phyloP scores from a whole-genome alignment of 78 protist species.

The Guillardia theta region DNA sequence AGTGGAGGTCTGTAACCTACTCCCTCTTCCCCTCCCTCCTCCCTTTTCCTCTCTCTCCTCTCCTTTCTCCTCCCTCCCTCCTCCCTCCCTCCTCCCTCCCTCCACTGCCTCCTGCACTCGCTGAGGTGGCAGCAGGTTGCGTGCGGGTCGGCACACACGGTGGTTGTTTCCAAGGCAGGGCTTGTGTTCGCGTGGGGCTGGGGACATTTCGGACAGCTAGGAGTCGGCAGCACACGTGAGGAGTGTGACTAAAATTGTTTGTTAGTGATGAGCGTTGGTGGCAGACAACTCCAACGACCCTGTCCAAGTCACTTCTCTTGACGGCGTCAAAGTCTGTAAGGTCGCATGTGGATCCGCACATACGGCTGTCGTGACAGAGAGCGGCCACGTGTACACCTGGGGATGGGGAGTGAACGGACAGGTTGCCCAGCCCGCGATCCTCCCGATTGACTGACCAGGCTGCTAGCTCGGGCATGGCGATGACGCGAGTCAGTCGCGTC shows the following conservation, averaged over 20 bases:
- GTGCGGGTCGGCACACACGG: not conserved
- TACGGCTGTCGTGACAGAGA: not conserved
- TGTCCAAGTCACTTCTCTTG: not conserved
- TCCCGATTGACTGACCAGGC: too few relatives aligned
- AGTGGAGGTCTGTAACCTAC: too few relatives aligned
- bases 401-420: constrained; percentile 19
- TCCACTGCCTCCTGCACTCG: not conserved
- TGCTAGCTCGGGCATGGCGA: constrained; percentile 2
- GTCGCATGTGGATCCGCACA: not conserved
- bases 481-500: not conserved
- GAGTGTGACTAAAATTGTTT: too few relatives aligned
- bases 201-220: constrained; percentile 14
- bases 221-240: too few relatives aligned
- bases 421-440: too few relatives aligned
- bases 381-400: not conserved
- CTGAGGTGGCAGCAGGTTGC: not conserved
- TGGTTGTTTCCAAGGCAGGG: not conserved
- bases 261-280: too few relatives aligned
- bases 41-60: too few relatives aligned
- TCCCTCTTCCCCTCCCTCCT: too few relatives aligned
- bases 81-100: too few relatives aligned
- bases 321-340: not conserved
- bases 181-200: not conserved
- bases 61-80: too few relatives aligned
- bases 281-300: too few relatives aligned